Evolutionary conservation across 2,329 filamentous ascomycete species (phyloP), one percentile per base, ranked within the genome.

Genomic region (Fusarium robinianum): DNA sequence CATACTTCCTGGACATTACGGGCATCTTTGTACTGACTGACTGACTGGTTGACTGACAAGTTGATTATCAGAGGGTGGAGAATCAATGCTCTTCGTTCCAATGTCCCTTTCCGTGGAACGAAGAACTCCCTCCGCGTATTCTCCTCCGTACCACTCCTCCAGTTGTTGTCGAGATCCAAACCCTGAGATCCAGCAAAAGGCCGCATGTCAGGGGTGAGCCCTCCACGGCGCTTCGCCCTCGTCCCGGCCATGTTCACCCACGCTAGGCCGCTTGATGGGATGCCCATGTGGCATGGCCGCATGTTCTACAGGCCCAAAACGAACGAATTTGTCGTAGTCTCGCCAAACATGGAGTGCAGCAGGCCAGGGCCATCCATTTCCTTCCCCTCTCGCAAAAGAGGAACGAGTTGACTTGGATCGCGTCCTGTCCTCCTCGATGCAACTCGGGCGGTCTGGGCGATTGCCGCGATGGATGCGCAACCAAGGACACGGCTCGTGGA

Each of bases 241-340:
- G n/a, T n/a, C n/a, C n/a, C n/a, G n/a, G n/a, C n/a, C n/a, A n/a
- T n/a, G n/a, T n/a, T n/a, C n/a, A n/a, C n/a, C n/a, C n/a, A n/a
- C 4, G 23, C n/a, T 4, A n/a, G 23, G n/a, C 30, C 6, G 32
- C 12, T 10, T 19, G 27, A 23, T 24, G 8, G 29, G 31, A 46
- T 43, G 29, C 21, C 46, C 46, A 43, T 54, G 50, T 54, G 51
- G 42, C 51, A 41, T 34, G 35, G 47, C 41, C 51, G 46, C 41
- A 51, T 51, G 25, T 27, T n/a, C 33, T 39, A 3, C 19, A 35
- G 26, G 26, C 9, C 33, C 23, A 29, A 47, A 44, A 37, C 40
- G 41, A 34, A 55, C 51, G 46, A 52, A 54, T 51, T n/a, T 30
- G 21, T 9, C 19, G 8, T 27, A 23, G 21, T 10, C n/a, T n/a